phyloP scores from a whole-genome alignment of 768 basidiomycete species.

The Suillus bovinus region DNA sequence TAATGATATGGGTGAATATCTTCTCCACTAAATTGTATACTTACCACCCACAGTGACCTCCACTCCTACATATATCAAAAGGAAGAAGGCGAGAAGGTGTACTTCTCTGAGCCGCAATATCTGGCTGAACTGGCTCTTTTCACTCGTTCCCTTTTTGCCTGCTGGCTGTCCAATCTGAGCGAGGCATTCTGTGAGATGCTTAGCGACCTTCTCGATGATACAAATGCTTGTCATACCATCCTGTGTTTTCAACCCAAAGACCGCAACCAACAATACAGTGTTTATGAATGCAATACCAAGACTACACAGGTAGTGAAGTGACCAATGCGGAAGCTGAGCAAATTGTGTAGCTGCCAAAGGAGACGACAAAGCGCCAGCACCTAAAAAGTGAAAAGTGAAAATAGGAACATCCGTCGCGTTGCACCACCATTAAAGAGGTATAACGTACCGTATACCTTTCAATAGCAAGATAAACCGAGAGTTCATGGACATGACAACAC shows the following conservation, averaged over 20 bases:
- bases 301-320: slow-evolving; percentile 48
- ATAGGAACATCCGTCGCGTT: not conserved
- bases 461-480: not conserved
- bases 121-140: slow-evolving; percentile 46
- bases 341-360: slow-evolving; percentile 60
- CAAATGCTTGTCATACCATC: slow-evolving; percentile 47
- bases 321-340: slow-evolving; percentile 37
- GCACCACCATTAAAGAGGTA: not conserved
- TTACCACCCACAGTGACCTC: slow-evolving; percentile 54
- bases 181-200: slow-evolving; percentile 36
- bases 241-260: slow-evolving; percentile 68
- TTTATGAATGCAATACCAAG: slow-evolving; percentile 66
- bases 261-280: slow-evolving; percentile 44
- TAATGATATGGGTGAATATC: not conserved
- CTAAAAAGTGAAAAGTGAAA: slow-evolving; percentile 18
- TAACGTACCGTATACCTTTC: slow-evolving; percentile 2
- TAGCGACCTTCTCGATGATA: not conserved
- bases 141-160: slow-evolving; percentile 21
- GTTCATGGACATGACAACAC: slow-evolving; percentile 13
- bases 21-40: not conserved
- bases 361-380: slow-evolving; percentile 49
- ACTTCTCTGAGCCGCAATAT: slow-evolving; percentile 43
- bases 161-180: slow-evolving; percentile 35
- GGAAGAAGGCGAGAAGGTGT: slow-evolving; percentile 47
- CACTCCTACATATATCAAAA: slow-evolving; percentile 49